Evolutionary conservation across 345 rosid species (phyloP), one percentile per base, ranked within the genome.

Genomic region (Boechera stricta): DNA sequence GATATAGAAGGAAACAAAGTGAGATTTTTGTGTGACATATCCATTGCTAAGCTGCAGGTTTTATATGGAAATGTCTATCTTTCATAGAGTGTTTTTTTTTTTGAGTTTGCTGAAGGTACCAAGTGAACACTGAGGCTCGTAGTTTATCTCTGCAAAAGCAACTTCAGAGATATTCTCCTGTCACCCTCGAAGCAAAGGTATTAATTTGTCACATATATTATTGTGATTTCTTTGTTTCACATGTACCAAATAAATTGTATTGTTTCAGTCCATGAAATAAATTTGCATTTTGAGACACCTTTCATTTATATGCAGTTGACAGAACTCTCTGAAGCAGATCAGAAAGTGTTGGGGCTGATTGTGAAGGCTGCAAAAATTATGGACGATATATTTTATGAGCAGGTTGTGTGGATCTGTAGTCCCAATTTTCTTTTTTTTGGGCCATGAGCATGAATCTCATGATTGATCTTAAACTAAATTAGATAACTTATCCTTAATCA

Each of bases 361-460:
- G 84, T 90, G 62, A 89, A 88, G 87, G 97, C 98, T 80, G 97
- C 97, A 65, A 82, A 77, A 82, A 35, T 90, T 49, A 81, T 91
- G 68, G 97, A 94, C 66, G 95, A 94, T 52, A 90, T 90, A 62
- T 94, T 91, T 69, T 79, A 85, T 79, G 82, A 79, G 75, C 98
- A 92, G 98, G 98, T 89, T 61, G 29, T 60, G 41, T 72, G 45
- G 64, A 68, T 60, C 3, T 59, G 35, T 24, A 28, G 26, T 49
- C 51, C 10, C 16, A 29, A 49, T 18, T 71, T 71, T 39, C 18
- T 38, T 10, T 35, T 78, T n/a, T 52, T 28, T 51, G 8, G 24
- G 21, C 47, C 2, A 7, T 67, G 64, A 26, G 21, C 38, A 67
- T 67, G 61, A 35, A 68, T 60, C 42, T 72, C 63, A 58, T 33